Base-by-base conservation (phyloP, 768 basidiomycete species). In the Suillus sp. region DNA sequence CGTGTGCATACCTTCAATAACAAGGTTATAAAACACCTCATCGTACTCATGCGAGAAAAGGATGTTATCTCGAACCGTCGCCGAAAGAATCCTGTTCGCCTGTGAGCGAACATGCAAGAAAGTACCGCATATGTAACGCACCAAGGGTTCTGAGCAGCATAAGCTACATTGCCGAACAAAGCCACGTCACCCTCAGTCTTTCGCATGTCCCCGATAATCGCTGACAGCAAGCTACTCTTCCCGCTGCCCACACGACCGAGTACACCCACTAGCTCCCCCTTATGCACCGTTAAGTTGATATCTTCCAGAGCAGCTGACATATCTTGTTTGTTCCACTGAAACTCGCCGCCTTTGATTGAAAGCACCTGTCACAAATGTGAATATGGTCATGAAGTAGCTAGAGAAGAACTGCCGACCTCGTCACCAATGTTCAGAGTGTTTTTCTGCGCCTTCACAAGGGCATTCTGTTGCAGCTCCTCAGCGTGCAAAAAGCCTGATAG, bases 181-280 rank as follows among this genome's bases (percentile, higher is more conserved):
- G 79, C 77, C 1, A 96, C 85, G 22, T 85, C 81, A 1, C 96
- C 96, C 38, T 92, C 89, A 3, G 77, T 77, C 59, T 89, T 84
- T 18, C 78, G 83, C 93, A 96, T 95, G 64, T 95, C 93, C 2
- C 95, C 95, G 47, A 95, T 87, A 61, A 95, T 87, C 0, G 93
- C 91, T 1, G 89, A 88, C 47, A 93, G 69, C 30, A 94, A 74
- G 71, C 88, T 91, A 9, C 89, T 87, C 91, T 99, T 99, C 61
- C 96, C 96, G 43, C 88, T 85, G 10, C 95, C 96, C 27, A 98
- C 95, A 25, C 92, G 88, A 18, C 96, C 96, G 20, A 96, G 82
- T 8, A 98, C 77, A 3, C 90, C 93, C 0, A 95, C 81, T 6
- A 98, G 76, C 68, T 97, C 92, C 8, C 96, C 95, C 72, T 93